phyloP scores from a whole-genome alignment of 179 eudicot genomes.

The Heliamphora ciliata region DNA sequence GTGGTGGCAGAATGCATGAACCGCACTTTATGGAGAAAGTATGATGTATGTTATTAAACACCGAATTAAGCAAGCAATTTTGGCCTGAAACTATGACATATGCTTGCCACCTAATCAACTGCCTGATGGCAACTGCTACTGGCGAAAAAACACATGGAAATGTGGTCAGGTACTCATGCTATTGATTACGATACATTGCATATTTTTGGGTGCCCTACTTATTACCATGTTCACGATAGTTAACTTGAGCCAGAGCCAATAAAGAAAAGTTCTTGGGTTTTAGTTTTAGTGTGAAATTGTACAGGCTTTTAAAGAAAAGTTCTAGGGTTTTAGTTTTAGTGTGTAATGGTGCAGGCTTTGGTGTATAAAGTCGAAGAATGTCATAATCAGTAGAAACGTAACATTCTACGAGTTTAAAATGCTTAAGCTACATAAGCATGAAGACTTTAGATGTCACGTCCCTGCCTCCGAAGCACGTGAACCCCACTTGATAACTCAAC shows the following conservation, averaged over 20 bases:
- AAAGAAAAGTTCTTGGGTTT: not conserved
- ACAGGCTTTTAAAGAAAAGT: not conserved
- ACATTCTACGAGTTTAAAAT: too few relatives aligned
- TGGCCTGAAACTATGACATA: constrained; percentile 12
- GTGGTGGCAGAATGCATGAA: constrained; percentile 12
- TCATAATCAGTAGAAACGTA: too few relatives aligned
- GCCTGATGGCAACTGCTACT: not conserved
- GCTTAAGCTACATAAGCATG: too few relatives aligned
- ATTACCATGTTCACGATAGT: constrained; percentile 10
- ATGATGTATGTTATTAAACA: constrained; percentile 4
- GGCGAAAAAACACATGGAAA: constrained; percentile 11
- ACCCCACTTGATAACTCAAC: too few relatives aligned
- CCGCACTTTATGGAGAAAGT: not conserved
- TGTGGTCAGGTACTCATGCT: constrained; percentile 5
- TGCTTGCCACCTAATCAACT: not conserved
- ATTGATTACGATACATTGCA: not conserved
- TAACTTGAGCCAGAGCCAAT: not conserved
- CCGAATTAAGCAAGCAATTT: not conserved
- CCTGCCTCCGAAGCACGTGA: too few relatives aligned
- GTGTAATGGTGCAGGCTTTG: too few relatives aligned
- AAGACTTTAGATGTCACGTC: too few relatives aligned
- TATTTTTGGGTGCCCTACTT: not conserved
- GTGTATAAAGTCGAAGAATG: too few relatives aligned
- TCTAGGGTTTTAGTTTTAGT: too few relatives aligned
- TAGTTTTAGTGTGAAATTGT: not conserved